Conservation (phyloP, 345 rosid species). For the Camelina laxa region DNA sequence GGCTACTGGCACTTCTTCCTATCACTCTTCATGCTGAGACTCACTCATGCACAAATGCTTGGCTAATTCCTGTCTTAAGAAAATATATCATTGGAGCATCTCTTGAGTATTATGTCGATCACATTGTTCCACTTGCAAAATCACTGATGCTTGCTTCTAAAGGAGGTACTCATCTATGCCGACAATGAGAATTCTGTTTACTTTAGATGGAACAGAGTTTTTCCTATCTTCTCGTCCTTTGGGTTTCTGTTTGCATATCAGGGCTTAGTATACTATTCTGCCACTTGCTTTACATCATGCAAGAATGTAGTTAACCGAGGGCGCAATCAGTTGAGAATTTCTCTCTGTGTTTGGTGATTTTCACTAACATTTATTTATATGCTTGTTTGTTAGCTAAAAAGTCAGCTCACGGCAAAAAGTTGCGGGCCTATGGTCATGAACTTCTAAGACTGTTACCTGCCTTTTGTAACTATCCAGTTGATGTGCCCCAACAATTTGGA, state of each 20-base stretch:
- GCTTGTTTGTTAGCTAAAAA: constrained; percentile 63
- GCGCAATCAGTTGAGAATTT: constrained; percentile 3
- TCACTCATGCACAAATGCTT: constrained; percentile 62
- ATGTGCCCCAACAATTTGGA: constrained; percentile 55
- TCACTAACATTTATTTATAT: constrained; percentile 18
- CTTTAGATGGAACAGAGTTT: not conserved
- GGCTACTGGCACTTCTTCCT: constrained; percentile 69
- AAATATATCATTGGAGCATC: constrained; percentile 70
- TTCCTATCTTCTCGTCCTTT: constrained; percentile 25
- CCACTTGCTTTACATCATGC: constrained; percentile 19
- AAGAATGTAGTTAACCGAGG: not conserved
- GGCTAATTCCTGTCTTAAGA: constrained; percentile 86
- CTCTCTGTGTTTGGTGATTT: not conserved
- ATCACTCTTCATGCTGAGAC: constrained; percentile 60
- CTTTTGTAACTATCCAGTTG: constrained; percentile 78
- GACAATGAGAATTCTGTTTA: constrained; percentile 10
- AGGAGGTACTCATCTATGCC: constrained; percentile 55
- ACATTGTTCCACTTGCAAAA: constrained; percentile 86
- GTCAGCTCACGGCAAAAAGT: constrained; percentile 58
- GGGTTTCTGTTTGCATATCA: not conserved
- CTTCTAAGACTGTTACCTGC: constrained; percentile 80
- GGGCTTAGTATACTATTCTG: not conserved
- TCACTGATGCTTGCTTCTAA: constrained; percentile 60
- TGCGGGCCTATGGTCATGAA: constrained; percentile 67
- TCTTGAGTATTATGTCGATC: constrained; percentile 71